phyloP scores from a whole-genome alignment of 2,329 filamentous ascomycete genomes.

The Colletotrichum brevisporum region DNA sequence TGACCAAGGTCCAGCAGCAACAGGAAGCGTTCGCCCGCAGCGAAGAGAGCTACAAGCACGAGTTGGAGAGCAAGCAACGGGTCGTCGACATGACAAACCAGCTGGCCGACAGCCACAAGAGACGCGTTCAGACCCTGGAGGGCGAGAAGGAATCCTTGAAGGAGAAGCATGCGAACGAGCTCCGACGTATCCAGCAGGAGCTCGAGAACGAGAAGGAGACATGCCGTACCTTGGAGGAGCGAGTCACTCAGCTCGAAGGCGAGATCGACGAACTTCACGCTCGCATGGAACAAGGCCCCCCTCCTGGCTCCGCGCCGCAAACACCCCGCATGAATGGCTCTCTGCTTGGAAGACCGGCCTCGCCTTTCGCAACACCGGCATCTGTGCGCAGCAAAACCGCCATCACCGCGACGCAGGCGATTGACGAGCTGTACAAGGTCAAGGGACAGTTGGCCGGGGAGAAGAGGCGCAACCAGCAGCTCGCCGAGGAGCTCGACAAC shows the following conservation, averaged over 20 bases:
- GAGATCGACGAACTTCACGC: slow-evolving; percentile 69
- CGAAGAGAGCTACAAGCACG: slow-evolving; percentile 89
- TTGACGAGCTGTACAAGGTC: slow-evolving; percentile 75
- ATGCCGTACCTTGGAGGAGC: slow-evolving; percentile 62
- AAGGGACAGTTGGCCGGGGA: slow-evolving; percentile 82
- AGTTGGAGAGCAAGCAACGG: slow-evolving; percentile 84
- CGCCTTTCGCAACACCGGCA: slow-evolving; percentile 73
- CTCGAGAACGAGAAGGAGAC: slow-evolving; percentile 68
- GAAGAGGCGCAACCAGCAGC: slow-evolving; percentile 79
- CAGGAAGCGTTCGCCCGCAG: slow-evolving; percentile 85
- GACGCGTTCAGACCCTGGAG: slow-evolving; percentile 79
- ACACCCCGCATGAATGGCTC: slow-evolving; percentile 74
- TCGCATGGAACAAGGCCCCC: slow-evolving; percentile 58
- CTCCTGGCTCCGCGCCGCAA: slow-evolving; percentile 67
- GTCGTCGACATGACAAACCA: slow-evolving; percentile 87
- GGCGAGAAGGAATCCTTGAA: slow-evolving; percentile 71
- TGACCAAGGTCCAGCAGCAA: slow-evolving; percentile 86
- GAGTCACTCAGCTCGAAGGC: slow-evolving; percentile 64
- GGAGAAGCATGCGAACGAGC: slow-evolving; percentile 75
- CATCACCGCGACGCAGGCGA: slow-evolving; percentile 73
- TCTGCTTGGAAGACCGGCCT: slow-evolving; percentile 65
- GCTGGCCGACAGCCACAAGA: slow-evolving; percentile 79
- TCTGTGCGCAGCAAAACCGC: slow-evolving; percentile 69
- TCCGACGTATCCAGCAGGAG: slow-evolving; percentile 69
- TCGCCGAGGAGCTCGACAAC: slow-evolving; percentile 84